Evolutionary conservation across 1,284 basidiomycete species (phyloP).

Genomic region (Paramarasmius palmivorus): DNA sequence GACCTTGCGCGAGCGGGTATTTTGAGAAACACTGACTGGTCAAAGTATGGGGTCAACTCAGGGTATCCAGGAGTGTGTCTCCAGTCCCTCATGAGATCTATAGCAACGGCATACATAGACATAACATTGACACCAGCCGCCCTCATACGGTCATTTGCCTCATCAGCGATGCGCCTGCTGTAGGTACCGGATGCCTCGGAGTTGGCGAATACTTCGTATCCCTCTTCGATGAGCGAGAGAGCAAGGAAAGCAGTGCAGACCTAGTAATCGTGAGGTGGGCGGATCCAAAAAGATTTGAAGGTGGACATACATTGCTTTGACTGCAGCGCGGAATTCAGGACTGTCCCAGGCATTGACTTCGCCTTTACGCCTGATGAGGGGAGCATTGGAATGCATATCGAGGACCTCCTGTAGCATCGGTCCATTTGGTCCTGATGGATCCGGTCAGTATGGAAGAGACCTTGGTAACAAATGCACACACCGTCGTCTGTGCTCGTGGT

Average conservation of each 20-base stretch:
- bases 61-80: constrained; percentile 38
- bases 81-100: constrained; percentile 49
- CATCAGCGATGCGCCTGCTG: constrained; percentile 35
- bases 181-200: constrained; percentile 44
- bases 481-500: constrained; percentile 46
- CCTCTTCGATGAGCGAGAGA: constrained; percentile 41
- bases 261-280: constrained; percentile 11
- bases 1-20: not conserved
- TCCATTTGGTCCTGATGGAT: constrained; percentile 41
- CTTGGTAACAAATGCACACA: constrained; percentile 13
- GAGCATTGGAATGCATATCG: constrained; percentile 42
- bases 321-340: constrained; percentile 44
- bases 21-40: constrained; percentile 34
- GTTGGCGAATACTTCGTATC: constrained; percentile 45
- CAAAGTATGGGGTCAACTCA: constrained; percentile 41
- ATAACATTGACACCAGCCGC: constrained; percentile 42
- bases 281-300: not conserved
- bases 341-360: constrained; percentile 55
- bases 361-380: constrained; percentile 44
- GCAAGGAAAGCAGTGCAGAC: constrained; percentile 48
- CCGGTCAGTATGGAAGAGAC: constrained; percentile 14
- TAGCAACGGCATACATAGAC: constrained; percentile 40
- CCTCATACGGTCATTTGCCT: constrained; percentile 47
- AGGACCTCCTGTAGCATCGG: constrained; percentile 43
- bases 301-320: constrained; percentile 41